A percentile compares a stretch with the other conserved stretches of the same genome.
These are phyloP conservation scores for Symbiodinium pilosum DNA, from an alignment of 73 alveolate species.

Conservation along the genomic window DNA sequence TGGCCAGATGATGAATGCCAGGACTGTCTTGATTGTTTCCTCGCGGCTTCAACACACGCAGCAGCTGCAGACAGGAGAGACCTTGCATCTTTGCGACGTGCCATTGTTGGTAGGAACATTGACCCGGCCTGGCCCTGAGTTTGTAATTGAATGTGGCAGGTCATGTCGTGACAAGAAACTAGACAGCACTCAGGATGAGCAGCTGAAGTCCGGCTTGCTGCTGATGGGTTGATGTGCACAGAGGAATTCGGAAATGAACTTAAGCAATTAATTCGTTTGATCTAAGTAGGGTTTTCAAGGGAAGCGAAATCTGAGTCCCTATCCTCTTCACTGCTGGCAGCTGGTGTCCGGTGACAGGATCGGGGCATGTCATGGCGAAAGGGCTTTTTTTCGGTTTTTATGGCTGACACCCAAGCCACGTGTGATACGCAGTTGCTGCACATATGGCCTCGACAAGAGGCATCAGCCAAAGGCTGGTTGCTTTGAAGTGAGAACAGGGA, in stretches of 20 bases:
- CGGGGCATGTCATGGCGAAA: too few relatives aligned
- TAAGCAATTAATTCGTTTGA: background rate
- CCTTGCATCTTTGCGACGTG: constrained; percentile 83
- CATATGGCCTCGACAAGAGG: background rate
- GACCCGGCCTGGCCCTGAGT: constrained; percentile 7
- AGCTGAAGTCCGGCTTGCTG: constrained; percentile 46
- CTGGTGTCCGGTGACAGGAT: background rate
- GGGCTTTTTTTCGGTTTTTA: too few relatives aligned
- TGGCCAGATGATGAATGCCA: constrained; percentile 92
- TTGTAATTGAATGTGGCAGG: background rate
- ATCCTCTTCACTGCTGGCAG: constrained; percentile 22
- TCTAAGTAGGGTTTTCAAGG: background rate
- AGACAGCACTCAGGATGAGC: constrained; percentile 38
- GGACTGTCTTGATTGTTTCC: background rate
- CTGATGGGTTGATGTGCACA: constrained; percentile 15
- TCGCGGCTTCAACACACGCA: too few relatives aligned
- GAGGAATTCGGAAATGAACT: background rate
- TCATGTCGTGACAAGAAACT: too few relatives aligned
- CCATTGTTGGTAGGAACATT: constrained; percentile 54
- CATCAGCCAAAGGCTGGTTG: constrained; percentile 7
- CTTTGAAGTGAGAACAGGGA: background rate
- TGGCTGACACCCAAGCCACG: too few relatives aligned
- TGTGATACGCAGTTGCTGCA: too few relatives aligned
- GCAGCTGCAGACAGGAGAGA: constrained; percentile 25
- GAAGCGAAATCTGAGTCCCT: too few relatives aligned